These are phyloP conservation scores for Termitomyces sp. DNA, from an alignment of 768 basidiomycete species.

Conservation along the genomic window DNA sequence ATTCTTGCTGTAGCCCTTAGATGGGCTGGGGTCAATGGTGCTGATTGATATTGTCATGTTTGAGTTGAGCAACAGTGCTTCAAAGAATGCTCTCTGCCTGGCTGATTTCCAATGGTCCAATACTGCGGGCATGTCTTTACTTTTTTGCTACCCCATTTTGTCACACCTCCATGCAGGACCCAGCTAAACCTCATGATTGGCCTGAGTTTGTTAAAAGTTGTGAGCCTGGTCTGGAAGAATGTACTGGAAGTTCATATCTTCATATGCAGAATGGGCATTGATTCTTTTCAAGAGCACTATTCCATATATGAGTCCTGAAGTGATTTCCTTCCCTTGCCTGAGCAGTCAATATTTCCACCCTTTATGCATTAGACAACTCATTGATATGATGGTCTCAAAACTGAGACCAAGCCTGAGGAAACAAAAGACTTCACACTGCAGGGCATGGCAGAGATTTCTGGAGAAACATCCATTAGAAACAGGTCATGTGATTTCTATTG, in stretches of 20 bases:
- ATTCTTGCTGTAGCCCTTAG: not conserved
- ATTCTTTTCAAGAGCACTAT: not conserved
- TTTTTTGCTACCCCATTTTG: not conserved
- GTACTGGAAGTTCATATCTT: not conserved
- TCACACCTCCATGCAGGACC: not conserved
- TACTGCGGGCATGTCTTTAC: not conserved
- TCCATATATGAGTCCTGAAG: not conserved
- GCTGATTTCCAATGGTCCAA: not conserved
- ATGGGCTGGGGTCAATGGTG: not conserved
- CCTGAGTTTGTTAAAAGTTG: not conserved
- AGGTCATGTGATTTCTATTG: no score
- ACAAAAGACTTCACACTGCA: no score
- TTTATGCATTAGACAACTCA: constrained; percentile 1
- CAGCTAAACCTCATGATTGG: not conserved
- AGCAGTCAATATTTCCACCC: not conserved
- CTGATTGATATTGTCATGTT: not conserved
- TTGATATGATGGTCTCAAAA: no score
- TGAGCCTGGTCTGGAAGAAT: not conserved
- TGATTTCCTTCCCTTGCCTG: not conserved
- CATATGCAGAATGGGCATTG: not conserved
- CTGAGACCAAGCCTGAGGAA: no score
- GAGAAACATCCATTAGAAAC: no score
- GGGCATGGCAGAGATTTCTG: no score
- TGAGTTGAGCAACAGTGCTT: not conserved
- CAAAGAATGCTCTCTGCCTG: not conserved